These are phyloP conservation scores for Ogataea populi-albae DNA, from an alignment of 805 yeast species.

Conservation along the genomic window DNA sequence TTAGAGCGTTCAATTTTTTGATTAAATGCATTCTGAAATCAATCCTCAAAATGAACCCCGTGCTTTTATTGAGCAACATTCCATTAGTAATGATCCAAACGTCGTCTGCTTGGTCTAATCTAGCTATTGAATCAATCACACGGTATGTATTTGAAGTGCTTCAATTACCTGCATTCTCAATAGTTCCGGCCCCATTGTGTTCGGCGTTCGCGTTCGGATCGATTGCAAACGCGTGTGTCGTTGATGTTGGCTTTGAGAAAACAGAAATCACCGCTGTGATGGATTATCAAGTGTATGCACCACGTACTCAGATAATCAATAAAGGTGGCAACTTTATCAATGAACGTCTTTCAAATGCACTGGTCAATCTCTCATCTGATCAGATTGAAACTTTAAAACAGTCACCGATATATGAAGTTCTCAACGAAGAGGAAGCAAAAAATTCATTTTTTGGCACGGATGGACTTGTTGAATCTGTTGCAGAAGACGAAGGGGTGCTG, in stretches of 20 bases:
- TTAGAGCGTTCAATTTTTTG: slow-evolving; percentile 67
- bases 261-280: slow-evolving; percentile 80
- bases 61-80: slow-evolving; percentile 37
- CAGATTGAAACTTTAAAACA: slow-evolving; percentile 76
- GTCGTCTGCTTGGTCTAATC: slow-evolving; percentile 67
- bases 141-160: slow-evolving; percentile 72
- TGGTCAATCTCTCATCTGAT: slow-evolving; percentile 53
- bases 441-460: slow-evolving; percentile 61
- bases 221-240: slow-evolving; percentile 62
- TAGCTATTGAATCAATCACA: slow-evolving; percentile 65
- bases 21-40: slow-evolving; percentile 52
- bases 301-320: slow-evolving; percentile 37
- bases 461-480: slow-evolving; percentile 35
- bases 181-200: slow-evolving; percentile 66
- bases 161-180: slow-evolving; percentile 67
- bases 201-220: slow-evolving; percentile 70
- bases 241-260: slow-evolving; percentile 75
- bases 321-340: slow-evolving; percentile 72
- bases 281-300: slow-evolving; percentile 61
- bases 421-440: slow-evolving; percentile 62
- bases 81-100: slow-evolving; percentile 66
- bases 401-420: slow-evolving; percentile 75
- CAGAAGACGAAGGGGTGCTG: slow-evolving; percentile 66
- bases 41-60: slow-evolving; percentile 35
- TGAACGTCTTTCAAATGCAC: slow-evolving; percentile 42